phyloP scores from a whole-genome alignment of 257 asterid species.

The Solanum gandarillasii region DNA sequence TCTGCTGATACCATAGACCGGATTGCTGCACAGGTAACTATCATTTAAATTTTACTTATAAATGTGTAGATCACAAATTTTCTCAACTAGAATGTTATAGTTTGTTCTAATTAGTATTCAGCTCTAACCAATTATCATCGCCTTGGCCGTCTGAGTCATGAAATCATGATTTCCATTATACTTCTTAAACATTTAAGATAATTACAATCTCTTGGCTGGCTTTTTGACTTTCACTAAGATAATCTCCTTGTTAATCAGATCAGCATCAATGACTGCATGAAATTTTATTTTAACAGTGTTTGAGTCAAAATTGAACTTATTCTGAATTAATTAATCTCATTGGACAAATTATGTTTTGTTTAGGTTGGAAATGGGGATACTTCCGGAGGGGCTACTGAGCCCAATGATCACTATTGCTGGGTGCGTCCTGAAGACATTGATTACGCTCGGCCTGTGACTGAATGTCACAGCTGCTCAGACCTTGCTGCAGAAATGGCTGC shows the following conservation, averaged over 20 bases:
- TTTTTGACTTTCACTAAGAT: neutral
- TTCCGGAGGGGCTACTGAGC: slow-evolving; percentile 33
- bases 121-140: neutral
- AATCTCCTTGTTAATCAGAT: neutral
- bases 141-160: neutral
- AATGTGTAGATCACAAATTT: neutral
- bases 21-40: slow-evolving; percentile 62
- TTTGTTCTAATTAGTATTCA: neutral
- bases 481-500: slow-evolving; percentile 98
- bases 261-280: neutral
- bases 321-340: neutral
- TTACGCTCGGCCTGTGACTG: slow-evolving; percentile 49
- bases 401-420: slow-evolving; percentile 94
- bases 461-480: slow-evolving; percentile 72
- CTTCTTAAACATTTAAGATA: neutral
- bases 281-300: no score
- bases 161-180: neutral
- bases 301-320: neutral
- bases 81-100: neutral
- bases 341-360: neutral
- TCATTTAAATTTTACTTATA: neutral
- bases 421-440: slow-evolving; percentile 93
- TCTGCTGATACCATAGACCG: slow-evolving; percentile 72
- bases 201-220: neutral
- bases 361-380: slow-evolving; percentile 90